Evolutionary conservation across 1,284 basidiomycete species (phyloP).

Genomic region (Xerocomus minutiporus): DNA sequence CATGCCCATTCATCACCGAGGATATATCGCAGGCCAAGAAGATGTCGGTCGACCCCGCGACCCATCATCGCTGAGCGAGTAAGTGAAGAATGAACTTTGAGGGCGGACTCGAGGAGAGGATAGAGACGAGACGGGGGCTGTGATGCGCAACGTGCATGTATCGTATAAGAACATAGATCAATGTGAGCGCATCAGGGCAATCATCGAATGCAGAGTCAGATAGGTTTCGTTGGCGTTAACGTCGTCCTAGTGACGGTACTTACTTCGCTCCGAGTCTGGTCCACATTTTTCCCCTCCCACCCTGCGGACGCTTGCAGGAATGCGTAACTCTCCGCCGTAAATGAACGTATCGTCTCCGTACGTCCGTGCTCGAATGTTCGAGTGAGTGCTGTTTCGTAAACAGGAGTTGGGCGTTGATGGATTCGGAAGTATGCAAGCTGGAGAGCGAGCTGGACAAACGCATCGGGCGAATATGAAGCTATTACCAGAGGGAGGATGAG

Average conservation of each 20-base stretch:
- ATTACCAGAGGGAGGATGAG: background rate
- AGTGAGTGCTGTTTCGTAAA: conserved; percentile 94
- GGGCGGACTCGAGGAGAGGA: conserved; percentile 55
- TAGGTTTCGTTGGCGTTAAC: background rate
- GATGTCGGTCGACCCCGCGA: conserved; percentile 86
- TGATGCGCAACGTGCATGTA: background rate
- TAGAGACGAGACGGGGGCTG: conserved; percentile 20
- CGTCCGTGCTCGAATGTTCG: conserved; percentile 88
- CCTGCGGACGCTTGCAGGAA: conserved; percentile 45
- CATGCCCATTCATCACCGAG: conserved; percentile 40
- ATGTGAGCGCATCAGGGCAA: background rate
- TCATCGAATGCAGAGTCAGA: background rate
- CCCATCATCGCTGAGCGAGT: conserved; percentile 82
- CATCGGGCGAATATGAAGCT: conserved; percentile 83
- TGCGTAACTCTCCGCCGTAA: conserved; percentile 71
- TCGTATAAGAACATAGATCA: background rate
- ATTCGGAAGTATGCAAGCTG: conserved; percentile 90
- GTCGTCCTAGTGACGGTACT: conserved; percentile 4
- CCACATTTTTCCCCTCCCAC: conserved; percentile 13
- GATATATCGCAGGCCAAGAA: conserved; percentile 80
- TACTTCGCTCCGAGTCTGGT: conserved; percentile 10
- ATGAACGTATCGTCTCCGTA: conserved; percentile 87
- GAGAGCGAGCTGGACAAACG: conserved; percentile 65
- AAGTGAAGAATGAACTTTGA: conserved; percentile 69
- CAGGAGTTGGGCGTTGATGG: conserved; percentile 78